These are phyloP conservation scores for Mrakia gelida DNA, from an alignment of 768 basidiomycete genomes.

Conservation along the genomic window DNA sequence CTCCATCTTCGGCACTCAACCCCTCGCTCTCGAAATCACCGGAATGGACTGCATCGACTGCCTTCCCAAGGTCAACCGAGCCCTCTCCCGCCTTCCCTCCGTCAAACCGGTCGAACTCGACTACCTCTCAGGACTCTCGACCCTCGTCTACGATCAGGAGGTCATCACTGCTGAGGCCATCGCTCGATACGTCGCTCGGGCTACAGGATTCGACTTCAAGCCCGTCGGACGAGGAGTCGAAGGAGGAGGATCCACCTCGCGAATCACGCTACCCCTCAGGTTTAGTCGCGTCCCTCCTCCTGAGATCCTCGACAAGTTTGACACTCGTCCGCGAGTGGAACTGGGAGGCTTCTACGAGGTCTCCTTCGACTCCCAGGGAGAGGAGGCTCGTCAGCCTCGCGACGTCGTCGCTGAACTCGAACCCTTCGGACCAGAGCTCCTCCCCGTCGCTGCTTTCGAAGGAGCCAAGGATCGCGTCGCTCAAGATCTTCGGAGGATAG, in stretches of 20 bases:
- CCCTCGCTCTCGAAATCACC: slow-evolving; percentile 8
- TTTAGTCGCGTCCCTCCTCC: background rate
- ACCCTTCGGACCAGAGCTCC: background rate
- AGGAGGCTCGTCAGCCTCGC: slow-evolving; percentile 1
- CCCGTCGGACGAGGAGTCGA: background rate
- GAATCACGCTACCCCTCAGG: background rate
- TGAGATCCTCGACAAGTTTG: background rate
- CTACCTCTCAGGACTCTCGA: slow-evolving; percentile 4
- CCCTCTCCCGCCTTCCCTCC: background rate
- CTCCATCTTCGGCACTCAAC: background rate
- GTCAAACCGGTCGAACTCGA: background rate
- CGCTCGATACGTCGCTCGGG: background rate
- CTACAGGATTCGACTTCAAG: slow-evolving; percentile 8
- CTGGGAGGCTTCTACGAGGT: background rate
- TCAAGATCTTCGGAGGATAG: slow-evolving; percentile 43
- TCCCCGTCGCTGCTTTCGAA: background rate
- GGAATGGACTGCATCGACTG: slow-evolving; percentile 22
- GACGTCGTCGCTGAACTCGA: slow-evolving; percentile 4
- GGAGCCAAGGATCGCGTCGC: slow-evolving; percentile 39
- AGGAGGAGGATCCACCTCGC: background rate
- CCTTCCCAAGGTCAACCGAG: background rate
- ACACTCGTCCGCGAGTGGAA: background rate
- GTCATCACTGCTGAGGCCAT: background rate
- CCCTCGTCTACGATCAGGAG: background rate
- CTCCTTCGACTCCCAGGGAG: background rate